These are phyloP conservation scores for Luvunga scandens DNA, from an alignment of 345 rosid species.

Conservation along the genomic window DNA sequence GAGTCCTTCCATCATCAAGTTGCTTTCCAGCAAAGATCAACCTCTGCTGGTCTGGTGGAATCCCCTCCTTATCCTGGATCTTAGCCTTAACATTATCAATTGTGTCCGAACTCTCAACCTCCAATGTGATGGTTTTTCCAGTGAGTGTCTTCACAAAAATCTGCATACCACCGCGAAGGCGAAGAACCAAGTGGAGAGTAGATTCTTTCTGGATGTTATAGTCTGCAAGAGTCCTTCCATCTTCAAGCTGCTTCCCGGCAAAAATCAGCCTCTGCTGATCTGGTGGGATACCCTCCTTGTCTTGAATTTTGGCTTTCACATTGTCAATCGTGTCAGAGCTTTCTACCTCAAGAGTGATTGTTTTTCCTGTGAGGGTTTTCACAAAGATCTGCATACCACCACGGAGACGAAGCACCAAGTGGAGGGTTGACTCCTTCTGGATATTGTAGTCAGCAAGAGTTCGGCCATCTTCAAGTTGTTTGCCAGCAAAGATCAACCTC, in stretches of 20 bases:
- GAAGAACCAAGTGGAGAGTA: conserved; percentile 23
- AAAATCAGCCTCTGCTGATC: conserved; percentile 17
- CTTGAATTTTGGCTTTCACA: conserved; percentile 12
- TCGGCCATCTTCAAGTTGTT: conserved; percentile 3
- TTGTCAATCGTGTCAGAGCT: conserved; percentile 20
- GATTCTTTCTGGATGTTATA: conserved; percentile 22
- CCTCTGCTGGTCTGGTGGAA: conserved; percentile 22
- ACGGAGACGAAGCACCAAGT: conserved; percentile 8
- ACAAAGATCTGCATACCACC: conserved; percentile 12
- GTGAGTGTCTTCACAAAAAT: conserved; percentile 24
- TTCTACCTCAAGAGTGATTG: conserved; percentile 20
- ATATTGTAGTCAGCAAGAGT: conserved; percentile 3
- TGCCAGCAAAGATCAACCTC: conserved; percentile 14
- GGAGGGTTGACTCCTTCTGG: conserved; percentile 8
- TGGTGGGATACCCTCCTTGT: conserved; percentile 23
- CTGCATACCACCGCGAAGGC: conserved; percentile 26
- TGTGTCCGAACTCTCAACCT: conserved; percentile 21
- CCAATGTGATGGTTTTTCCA: conserved; percentile 19
- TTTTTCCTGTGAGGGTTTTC: conserved; percentile 15
- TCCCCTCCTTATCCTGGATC: conserved; percentile 23
- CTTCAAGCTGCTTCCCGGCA: conserved; percentile 5
- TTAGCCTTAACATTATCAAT: conserved; percentile 19
- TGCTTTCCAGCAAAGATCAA: conserved; percentile 20
- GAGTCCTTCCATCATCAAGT: conserved; percentile 24
- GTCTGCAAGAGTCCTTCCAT: conserved; percentile 12